These are phyloP conservation scores for Exserohilum turcica DNA, from an alignment of 2,329 filamentous ascomycete genomes.

Conservation along the genomic window DNA sequence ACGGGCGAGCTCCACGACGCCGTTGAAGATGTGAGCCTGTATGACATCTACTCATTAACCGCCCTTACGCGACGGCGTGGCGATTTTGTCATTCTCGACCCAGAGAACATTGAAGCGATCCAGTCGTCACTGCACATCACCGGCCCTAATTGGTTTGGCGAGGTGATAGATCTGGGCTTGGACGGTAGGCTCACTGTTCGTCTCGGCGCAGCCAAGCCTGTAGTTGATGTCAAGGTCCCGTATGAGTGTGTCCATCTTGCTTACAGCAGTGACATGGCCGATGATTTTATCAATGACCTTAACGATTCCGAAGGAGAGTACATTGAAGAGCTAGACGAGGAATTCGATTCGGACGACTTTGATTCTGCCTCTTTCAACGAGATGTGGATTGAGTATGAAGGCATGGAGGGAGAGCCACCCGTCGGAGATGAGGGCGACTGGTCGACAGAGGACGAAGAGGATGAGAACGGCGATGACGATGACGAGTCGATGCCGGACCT, in stretches of 20 bases:
- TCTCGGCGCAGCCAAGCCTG: slow-evolving; percentile 57
- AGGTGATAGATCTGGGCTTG: slow-evolving; percentile 59
- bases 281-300: slow-evolving; percentile 31
- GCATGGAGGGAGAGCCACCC: slow-evolving; percentile 40
- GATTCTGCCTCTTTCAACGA: slow-evolving; percentile 44
- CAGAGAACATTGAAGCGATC: slow-evolving; percentile 22
- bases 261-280: slow-evolving; percentile 51
- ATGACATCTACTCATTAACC: slow-evolving; percentile 60
- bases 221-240: slow-evolving; percentile 56
- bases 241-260: slow-evolving; percentile 57
- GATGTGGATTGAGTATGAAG: slow-evolving; percentile 48
- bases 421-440: slow-evolving; percentile 44
- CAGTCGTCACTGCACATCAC: slow-evolving; percentile 19
- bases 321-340: slow-evolving; percentile 42
- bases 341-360: slow-evolving; percentile 39
- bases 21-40: slow-evolving; percentile 61
- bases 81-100: slow-evolving; percentile 60
- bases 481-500: slow-evolving; percentile 44
- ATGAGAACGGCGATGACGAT: slow-evolving; percentile 40
- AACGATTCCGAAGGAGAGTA: slow-evolving; percentile 34
- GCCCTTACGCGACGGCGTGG: slow-evolving; percentile 56
- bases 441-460: slow-evolving; percentile 46
- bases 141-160: slow-evolving; percentile 59
- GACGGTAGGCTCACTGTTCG: slow-evolving; percentile 61
- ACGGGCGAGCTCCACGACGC: slow-evolving; percentile 51